phyloP scores from a whole-genome alignment of 2,329 filamentous ascomycete species.

The Daldinia eschscholtzii region DNA sequence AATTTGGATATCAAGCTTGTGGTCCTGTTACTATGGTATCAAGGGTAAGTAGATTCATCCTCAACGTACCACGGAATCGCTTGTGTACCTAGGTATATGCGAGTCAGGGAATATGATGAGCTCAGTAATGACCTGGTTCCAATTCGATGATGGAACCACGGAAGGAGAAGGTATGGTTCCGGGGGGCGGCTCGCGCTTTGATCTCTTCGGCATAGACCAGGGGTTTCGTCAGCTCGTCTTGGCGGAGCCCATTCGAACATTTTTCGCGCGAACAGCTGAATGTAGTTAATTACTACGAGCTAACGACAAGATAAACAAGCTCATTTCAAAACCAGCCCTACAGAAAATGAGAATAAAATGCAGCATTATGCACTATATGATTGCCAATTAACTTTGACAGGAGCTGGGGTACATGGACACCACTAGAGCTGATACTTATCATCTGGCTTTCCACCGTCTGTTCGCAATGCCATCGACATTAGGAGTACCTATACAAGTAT shows the following conservation, averaged over 20 bases:
- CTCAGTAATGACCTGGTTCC: slow-evolving; percentile 19
- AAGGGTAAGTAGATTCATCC: neutral
- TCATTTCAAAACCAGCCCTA: slow-evolving; percentile 27
- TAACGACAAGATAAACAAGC: slow-evolving; percentile 15
- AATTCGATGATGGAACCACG: slow-evolving; percentile 25
- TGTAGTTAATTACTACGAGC: neutral
- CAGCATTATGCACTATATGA: neutral
- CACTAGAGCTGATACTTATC: no score
- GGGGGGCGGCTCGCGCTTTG: slow-evolving; percentile 32
- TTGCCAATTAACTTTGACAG: slow-evolving; percentile 17
- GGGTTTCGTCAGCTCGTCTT: slow-evolving; percentile 31
- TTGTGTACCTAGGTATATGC: slow-evolving; percentile 18
- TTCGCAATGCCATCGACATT: neutral
- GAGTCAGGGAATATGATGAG: neutral
- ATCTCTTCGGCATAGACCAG: slow-evolving; percentile 21
- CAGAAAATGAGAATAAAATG: slow-evolving; percentile 2
- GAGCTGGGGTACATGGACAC: neutral
- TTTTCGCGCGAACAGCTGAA: slow-evolving; percentile 3
- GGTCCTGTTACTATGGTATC: neutral
- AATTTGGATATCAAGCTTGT: neutral
- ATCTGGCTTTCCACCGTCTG: no score
- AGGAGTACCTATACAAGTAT: neutral
- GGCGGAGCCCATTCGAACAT: slow-evolving; percentile 10
- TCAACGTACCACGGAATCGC: slow-evolving; percentile 12
- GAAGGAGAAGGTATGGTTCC: slow-evolving; percentile 24